Evolutionary conservation across 495 filamentous ascomycete species (phyloP), one percentile per base, ranked within the genome.

Genomic region (Chaetomium cochliodes): DNA sequence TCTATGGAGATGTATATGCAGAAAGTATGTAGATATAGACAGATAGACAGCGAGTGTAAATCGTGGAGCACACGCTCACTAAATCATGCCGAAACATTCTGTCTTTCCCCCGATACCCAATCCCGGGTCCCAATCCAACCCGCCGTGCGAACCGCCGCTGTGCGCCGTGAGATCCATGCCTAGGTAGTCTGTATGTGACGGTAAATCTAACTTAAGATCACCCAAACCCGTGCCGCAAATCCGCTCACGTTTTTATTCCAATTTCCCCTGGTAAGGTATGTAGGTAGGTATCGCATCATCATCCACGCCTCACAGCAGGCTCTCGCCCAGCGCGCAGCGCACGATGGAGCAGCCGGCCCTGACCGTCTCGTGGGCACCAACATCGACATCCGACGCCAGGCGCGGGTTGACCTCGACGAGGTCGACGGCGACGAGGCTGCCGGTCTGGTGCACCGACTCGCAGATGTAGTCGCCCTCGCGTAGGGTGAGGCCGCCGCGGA

Each of bases 381-480:
- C 62, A 56, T 84, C 82, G 50, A 78, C 72, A 28, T 76, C 82
- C 18, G 79, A 78, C 67, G 90, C 93, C 65, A 96, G 78, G 64
- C 85, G 89, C 9, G 93, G 93, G 79, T 99, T 99, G 63, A 99
- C 96, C 78, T 99, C 94, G 64, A 89, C 96, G 73, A 99, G 79
- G 75, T 99, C 94, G 79, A 99, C 86, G 15, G 93, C 92, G 8
- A 98, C 82, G 63, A 98, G 75, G 72, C 87, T 92, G 26, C 96
- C 96, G 2, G 93, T 97, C 81, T 93, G 86, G 73, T 96, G 92
- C 37, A 99, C 92, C 69, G 88, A 91, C 79, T 99, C 94, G 69
- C 92, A 96, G 77, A 99, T 99, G 80, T 89, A 99, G 73, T 98
- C 96, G 50, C 96, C 94, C 80, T 99, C 94, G 49, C 94, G 84